Conservation (phyloP, 768 basidiomycete species). For the Hericium coralloides region DNA sequence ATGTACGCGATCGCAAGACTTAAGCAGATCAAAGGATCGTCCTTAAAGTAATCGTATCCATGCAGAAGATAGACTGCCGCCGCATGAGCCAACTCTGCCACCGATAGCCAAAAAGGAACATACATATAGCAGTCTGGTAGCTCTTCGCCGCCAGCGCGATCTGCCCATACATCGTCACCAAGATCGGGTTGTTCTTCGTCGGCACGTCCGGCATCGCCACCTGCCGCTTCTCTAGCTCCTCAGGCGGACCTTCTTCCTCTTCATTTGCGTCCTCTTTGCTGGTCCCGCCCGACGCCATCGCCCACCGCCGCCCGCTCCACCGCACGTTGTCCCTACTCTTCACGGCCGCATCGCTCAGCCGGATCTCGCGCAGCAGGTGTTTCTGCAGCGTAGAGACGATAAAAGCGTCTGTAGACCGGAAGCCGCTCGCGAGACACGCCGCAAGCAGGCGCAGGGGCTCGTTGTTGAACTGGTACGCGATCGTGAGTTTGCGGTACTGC, state of each 20-base stretch:
- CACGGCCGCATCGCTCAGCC: conserved; percentile 55
- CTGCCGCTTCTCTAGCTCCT: conserved; percentile 15
- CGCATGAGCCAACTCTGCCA: no score
- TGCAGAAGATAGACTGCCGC: conserved; percentile 76
- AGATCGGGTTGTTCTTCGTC: conserved; percentile 61
- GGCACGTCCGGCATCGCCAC: conserved; percentile 35
- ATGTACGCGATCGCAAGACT: conserved; percentile 78
- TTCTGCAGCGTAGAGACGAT: conserved; percentile 76
- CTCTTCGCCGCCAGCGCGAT: conserved; percentile 78
- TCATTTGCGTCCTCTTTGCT: conserved; percentile 35
- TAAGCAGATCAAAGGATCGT: conserved; percentile 82
- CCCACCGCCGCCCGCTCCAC: conserved; percentile 64
- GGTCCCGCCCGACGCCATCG: conserved; percentile 25
- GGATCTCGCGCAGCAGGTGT: conserved; percentile 73
- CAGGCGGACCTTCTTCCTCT: conserved; percentile 26
- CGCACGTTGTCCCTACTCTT: conserved; percentile 50
- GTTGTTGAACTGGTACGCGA: conserved; percentile 75
- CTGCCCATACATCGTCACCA: conserved; percentile 72
- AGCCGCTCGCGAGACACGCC: conserved; percentile 63
- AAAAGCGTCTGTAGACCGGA: conserved; percentile 62
- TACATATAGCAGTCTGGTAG: conserved; percentile 88
- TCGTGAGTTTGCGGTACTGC: conserved; percentile 69
- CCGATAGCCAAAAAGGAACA: conserved; percentile 21
- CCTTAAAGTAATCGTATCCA: conserved; percentile 75
- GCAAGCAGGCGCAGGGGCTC: conserved; percentile 75